A percentile compares a stretch with the other conserved stretches of the same genome.
These are phyloP conservation scores for Maudiozyma serrabonitensis DNA, from an alignment of 805 yeast species.

Conservation along the genomic window DNA sequence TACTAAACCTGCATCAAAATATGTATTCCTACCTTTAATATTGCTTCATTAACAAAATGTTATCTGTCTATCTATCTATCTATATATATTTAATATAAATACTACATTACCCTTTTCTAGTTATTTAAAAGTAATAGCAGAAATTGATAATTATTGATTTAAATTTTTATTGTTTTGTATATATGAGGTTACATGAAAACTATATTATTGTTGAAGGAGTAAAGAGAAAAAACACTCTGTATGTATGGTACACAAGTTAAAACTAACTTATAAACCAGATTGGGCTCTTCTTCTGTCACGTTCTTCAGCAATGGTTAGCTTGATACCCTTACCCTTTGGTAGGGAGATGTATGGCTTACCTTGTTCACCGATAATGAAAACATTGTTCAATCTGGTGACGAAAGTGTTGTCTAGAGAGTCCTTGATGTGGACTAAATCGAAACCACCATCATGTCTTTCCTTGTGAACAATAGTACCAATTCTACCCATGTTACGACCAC, in stretches of 20 bases:
- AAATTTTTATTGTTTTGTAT: slow-evolving; percentile 3
- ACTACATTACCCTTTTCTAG: no score
- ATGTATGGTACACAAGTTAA: slow-evolving; percentile 1
- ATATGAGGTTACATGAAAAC: slow-evolving; percentile 7
- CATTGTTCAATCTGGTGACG: slow-evolving; percentile 90
- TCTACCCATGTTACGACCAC: slow-evolving; percentile 98
- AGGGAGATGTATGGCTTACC: slow-evolving; percentile 88
- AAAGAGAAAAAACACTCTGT: not conserved
- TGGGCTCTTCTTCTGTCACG: slow-evolving; percentile 96
- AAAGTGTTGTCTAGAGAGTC: slow-evolving; percentile 90
- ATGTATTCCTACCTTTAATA: no score
- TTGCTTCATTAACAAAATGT: no score
- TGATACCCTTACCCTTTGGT: slow-evolving; percentile 99
- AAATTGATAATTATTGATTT: slow-evolving; percentile 1
- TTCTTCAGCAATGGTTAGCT: slow-evolving; percentile 91
- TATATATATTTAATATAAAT: no score
- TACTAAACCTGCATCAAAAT: no score
- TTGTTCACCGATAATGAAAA: slow-evolving; percentile 91
- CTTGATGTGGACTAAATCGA: slow-evolving; percentile 94
- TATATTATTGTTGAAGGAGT: not conserved
- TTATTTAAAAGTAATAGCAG: not conserved
- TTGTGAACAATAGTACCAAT: slow-evolving; percentile 93
- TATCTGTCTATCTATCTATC: no score
- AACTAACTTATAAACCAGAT: slow-evolving; percentile 40
- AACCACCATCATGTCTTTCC: slow-evolving; percentile 97